Percentiles rank a stretch among this genome's conserved stretches.
phyloP scores from a whole-genome alignment of 352 stramenopile species.

The Pythium pyrilobum region DNA sequence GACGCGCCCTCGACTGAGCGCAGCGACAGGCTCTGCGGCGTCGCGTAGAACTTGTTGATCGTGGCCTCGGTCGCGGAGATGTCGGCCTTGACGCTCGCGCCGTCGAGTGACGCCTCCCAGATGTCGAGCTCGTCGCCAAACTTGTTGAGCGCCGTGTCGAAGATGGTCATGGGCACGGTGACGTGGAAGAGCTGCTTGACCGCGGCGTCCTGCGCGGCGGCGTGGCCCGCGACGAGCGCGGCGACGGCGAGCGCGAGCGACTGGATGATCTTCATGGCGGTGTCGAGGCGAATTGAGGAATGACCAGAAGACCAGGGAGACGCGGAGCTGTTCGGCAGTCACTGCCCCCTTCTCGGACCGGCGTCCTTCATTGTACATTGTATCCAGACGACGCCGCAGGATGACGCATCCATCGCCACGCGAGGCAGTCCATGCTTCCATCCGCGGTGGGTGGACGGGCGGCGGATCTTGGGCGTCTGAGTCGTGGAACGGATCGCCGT shows the following conservation, averaged over 20 bases:
- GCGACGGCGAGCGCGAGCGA: conserved; percentile 11
- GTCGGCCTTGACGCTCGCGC: conserved; percentile 20
- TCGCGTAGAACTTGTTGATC: conserved; percentile 23
- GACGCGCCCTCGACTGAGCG: conserved; percentile 7
- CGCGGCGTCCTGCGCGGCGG: conserved; percentile 14
- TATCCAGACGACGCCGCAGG: background rate
- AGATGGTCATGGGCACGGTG: conserved; percentile 23
- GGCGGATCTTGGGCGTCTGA: background rate
- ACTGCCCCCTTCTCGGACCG: background rate
- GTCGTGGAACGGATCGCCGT: background rate
- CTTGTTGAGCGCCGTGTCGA: conserved; percentile 15
- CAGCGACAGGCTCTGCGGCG: conserved; percentile 4
- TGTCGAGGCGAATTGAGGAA: conserved; percentile 15
- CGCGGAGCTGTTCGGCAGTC: background rate
- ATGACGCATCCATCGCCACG: no score
- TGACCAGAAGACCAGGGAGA: background rate
- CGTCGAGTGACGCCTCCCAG: conserved; percentile 13
- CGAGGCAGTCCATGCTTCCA: no score
- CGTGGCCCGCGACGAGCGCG: conserved; percentile 11
- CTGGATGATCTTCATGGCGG: conserved; percentile 23
- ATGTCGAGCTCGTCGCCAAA: conserved; percentile 23
- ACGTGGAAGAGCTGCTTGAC: conserved; percentile 32
- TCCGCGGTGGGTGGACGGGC: no score
- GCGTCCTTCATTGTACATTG: background rate
- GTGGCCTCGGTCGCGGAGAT: conserved; percentile 17